phyloP scores from a whole-genome alignment of 129 eudicot species.

The Cynara cardunculus region DNA sequence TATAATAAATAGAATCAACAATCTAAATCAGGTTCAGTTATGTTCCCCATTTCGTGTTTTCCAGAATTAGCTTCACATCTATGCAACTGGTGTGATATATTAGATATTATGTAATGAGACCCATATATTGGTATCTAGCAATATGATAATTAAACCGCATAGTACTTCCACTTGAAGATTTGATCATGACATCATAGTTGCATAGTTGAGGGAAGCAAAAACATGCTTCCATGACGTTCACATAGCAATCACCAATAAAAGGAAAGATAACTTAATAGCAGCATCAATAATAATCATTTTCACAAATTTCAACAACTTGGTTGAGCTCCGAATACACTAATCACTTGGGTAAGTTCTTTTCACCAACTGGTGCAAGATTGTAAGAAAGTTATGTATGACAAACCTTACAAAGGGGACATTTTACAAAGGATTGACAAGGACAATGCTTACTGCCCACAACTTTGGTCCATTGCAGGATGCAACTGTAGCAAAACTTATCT shows the following conservation, averaged over 20 bases:
- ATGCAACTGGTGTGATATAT: neutral
- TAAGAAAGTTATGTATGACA: slow-evolving; percentile 9
- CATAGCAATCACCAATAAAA: slow-evolving; percentile 1
- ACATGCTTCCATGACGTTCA: neutral
- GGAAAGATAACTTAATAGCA: neutral
- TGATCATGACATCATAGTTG: neutral
- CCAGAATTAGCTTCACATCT: neutral
- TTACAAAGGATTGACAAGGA: slow-evolving; percentile 42
- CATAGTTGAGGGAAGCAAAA: neutral
- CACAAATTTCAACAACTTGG: neutral
- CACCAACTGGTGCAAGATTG: neutral
- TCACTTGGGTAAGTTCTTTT: neutral
- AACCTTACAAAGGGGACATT: slow-evolving; percentile 95
- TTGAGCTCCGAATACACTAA: neutral
- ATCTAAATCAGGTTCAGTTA: neutral
- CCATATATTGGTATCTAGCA: neutral
- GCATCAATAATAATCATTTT: neutral
- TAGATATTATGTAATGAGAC: neutral
- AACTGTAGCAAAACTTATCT: slow-evolving; percentile 82
- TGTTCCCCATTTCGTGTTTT: neutral
- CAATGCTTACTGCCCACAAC: slow-evolving; percentile 49
- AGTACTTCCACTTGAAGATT: neutral
- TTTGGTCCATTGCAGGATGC: slow-evolving; percentile 72
- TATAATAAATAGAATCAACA: neutral
- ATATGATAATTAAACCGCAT: neutral